Conservation (phyloP, 2,329 filamentous ascomycete species). For the Clarireedia sp. region DNA sequence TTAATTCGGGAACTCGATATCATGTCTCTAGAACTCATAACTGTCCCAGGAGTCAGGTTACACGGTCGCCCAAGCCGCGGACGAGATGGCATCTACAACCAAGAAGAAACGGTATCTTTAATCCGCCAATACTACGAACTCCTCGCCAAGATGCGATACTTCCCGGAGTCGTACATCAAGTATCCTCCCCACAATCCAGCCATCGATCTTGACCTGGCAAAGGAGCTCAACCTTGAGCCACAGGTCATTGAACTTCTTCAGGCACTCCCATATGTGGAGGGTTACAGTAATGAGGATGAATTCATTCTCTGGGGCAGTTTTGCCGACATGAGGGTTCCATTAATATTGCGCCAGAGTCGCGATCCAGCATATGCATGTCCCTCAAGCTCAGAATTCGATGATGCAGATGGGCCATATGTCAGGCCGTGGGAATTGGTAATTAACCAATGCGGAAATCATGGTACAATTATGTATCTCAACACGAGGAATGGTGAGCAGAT, state of each 20-base stretch:
- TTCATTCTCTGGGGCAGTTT: slow-evolving; percentile 12
- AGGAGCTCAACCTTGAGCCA: slow-evolving; percentile 7
- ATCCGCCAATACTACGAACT: slow-evolving; percentile 11
- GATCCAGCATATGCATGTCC: slow-evolving; percentile 7
- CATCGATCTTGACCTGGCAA: slow-evolving; percentile 8
- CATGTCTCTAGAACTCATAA: neutral
- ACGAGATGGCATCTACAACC: neutral
- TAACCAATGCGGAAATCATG: neutral
- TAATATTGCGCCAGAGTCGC: slow-evolving; percentile 5
- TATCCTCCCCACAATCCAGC: slow-evolving; percentile 11
- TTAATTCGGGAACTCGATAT: neutral
- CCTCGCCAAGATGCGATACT: slow-evolving; percentile 12
- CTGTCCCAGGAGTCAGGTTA: neutral
- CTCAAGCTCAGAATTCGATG: slow-evolving; percentile 2
- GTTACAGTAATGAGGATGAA: slow-evolving; percentile 7
- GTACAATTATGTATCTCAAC: neutral
- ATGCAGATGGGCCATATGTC: slow-evolving; percentile 1
- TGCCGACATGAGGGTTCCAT: slow-evolving; percentile 9
- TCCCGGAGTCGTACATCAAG: slow-evolving; percentile 9
- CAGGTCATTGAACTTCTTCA: slow-evolving; percentile 11
- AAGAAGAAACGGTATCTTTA: slow-evolving; percentile 8
- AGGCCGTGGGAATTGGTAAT: neutral
- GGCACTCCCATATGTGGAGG: slow-evolving; percentile 11
- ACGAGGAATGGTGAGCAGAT: slow-evolving; percentile 1
- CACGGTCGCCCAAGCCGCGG: neutral